phyloP scores from a whole-genome alignment of 495 filamentous ascomycete species.

The Podospora sp. region DNA sequence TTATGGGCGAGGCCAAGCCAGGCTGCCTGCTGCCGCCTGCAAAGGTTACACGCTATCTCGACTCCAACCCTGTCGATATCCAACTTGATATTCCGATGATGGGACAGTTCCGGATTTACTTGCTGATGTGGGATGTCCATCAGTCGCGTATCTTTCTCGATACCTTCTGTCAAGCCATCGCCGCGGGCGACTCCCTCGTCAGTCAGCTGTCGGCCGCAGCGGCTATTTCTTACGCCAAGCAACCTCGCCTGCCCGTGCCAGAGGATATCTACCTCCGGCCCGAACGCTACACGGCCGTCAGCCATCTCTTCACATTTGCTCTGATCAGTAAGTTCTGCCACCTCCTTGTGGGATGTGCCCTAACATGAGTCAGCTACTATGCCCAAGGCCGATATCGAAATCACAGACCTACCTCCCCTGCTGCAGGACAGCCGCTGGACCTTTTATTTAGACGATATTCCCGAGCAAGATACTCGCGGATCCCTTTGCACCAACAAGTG shows the following conservation, averaged over 20 bases:
- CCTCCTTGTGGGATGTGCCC: neutral
- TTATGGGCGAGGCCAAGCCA: conserved; percentile 53
- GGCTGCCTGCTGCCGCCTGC: conserved; percentile 65
- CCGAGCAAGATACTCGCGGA: conserved; percentile 51
- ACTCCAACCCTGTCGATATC: conserved; percentile 70
- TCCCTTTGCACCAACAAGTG: conserved; percentile 62
- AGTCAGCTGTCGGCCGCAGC: conserved; percentile 51
- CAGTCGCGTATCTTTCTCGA: conserved; percentile 56
- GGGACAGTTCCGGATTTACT: conserved; percentile 69
- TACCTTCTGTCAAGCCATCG: conserved; percentile 51
- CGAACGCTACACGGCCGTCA: conserved; percentile 62
- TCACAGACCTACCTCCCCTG: conserved; percentile 59
- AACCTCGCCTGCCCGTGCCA: conserved; percentile 49
- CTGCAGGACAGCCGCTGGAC: conserved; percentile 67
- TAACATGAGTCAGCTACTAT: conserved; percentile 49
- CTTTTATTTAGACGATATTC: conserved; percentile 64
- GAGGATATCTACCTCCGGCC: conserved; percentile 62
- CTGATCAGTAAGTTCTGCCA: conserved; percentile 47
- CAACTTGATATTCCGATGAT: conserved; percentile 72
- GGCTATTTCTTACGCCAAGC: conserved; percentile 54
- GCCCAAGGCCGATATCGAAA: conserved; percentile 58
- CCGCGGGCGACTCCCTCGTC: conserved; percentile 47
- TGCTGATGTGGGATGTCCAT: conserved; percentile 60
- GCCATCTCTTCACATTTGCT: conserved; percentile 61
- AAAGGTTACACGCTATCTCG: conserved; percentile 67